A percentile compares a stretch with the other conserved stretches of the same genome.
Evolutionary conservation across 2,329 filamentous ascomycete genomes (phyloP).

Genomic region (Curvularia sp.): DNA sequence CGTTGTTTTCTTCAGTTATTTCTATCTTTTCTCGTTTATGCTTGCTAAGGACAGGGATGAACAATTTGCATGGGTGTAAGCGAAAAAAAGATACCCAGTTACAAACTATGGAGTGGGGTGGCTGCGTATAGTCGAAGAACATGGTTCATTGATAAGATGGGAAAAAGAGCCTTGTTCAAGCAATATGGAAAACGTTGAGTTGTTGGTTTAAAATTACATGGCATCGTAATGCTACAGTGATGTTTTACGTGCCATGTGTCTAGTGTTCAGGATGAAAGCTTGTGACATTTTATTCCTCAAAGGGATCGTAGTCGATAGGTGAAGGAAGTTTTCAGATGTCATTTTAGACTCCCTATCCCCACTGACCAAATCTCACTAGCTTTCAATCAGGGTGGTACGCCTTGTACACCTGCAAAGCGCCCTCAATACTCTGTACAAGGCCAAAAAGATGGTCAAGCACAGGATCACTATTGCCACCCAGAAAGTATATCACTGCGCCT

Average conservation of each 20-base stretch:
- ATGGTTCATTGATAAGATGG: no score
- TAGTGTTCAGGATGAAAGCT: neutral
- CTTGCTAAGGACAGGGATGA: neutral
- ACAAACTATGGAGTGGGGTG: neutral
- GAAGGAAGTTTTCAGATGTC: no score
- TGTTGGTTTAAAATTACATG: neutral
- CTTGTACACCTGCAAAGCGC: slow-evolving; percentile 51
- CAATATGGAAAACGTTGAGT: neutral
- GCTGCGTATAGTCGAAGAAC: neutral
- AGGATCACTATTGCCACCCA: slow-evolving; percentile 5
- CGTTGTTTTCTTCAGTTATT: neutral
- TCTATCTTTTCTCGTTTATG: neutral
- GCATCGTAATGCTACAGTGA: neutral
- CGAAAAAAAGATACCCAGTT: slow-evolving; percentile 4
- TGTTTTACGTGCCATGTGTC: neutral
- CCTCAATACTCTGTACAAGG: slow-evolving; percentile 53
- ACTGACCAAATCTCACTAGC: no score
- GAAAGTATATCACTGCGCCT: neutral
- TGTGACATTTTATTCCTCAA: no score
- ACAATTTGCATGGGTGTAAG: neutral
- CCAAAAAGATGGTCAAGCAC: slow-evolving; percentile 45
- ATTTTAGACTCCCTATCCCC: no score
- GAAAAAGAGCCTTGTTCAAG: neutral
- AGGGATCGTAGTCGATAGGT: no score
- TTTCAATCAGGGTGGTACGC: slow-evolving; percentile 26